phyloP scores from a whole-genome alignment of 768 basidiomycete genomes.

The Tulasnella sp. region DNA sequence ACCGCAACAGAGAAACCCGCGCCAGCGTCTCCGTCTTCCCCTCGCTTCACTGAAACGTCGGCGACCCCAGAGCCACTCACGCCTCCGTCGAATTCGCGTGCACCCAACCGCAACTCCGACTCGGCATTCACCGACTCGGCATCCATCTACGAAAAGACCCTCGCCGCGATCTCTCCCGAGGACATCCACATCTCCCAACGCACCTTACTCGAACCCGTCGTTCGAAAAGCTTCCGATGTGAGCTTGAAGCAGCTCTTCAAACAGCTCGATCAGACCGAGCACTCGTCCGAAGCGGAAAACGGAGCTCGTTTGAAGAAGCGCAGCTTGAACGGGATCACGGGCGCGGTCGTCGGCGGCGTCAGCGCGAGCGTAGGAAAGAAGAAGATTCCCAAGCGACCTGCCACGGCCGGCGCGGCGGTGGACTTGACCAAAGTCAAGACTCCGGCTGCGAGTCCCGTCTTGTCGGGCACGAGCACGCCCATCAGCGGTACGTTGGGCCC shows the following conservation, averaged over 20 bases:
- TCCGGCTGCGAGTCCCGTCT: not conserved
- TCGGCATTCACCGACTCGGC: not conserved
- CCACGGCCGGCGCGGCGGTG: not conserved
- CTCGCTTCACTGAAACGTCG: not conserved
- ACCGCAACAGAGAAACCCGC: not conserved
- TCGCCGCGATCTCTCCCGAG: not conserved
- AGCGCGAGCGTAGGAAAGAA: not conserved
- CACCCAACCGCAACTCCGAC: not conserved
- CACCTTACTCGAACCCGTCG: not conserved
- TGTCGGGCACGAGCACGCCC: not conserved
- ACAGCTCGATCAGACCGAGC: not conserved
- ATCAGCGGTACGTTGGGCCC: not conserved
- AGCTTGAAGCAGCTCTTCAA: not conserved
- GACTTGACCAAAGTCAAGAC: conserved; percentile 1
- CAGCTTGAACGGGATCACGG: not conserved
- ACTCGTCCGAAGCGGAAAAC: not conserved
- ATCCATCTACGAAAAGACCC: not conserved
- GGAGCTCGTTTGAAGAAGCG: not conserved
- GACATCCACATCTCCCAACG: conserved; percentile 6
- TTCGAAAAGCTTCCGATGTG: not conserved
- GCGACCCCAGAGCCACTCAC: not conserved
- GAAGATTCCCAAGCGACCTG: not conserved
- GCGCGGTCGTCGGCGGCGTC: not conserved
- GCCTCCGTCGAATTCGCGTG: not conserved
- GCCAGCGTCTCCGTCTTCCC: not conserved